Base-by-base conservation (phyloP, 192 early-diverging fungal genomes). In the Dispira simplex region DNA sequence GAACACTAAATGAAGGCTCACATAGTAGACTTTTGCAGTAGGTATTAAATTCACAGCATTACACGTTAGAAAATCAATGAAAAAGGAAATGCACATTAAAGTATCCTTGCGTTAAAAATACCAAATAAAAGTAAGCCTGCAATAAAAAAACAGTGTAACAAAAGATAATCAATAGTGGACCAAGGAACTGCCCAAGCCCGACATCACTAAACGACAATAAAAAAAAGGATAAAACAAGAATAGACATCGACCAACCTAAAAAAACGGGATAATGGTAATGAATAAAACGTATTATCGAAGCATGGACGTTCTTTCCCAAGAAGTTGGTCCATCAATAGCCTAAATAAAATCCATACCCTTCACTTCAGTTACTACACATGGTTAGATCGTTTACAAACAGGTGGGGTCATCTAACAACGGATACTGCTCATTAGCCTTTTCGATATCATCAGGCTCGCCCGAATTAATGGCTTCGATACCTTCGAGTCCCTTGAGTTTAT, bases 401-500 rank as follows among this genome's bases (percentile, higher is more conserved):
- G 59, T 62, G 2, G 28, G 59, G 32, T 62, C 59, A 6, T 62
- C 59, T 18, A 58, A 16, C n/a, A 44, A 39, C 0, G 28, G n/a
- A 20, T 32, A 13, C 16, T 46, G 0, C 11, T 44, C 44, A 21
- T n/a, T 39, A 39, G 32, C 59, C 59, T 62, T 62, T 45, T 62
- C 59, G 59, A 44, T 14, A 44, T 32, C 28, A 8, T n/a, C 18
- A 11, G 59, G 18, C 0, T 62, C 18, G 59, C 32, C 32, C 32
- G 43, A 20, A 9, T n/a, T 46, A 21, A 62, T 32, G 6, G 59
- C 14, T 21, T 62, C 59, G 20, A 62, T n/a, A 25, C 59, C 28
- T 45, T 44, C 59, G n/a, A 62, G 43, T 5, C 59, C 59, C 4
- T 44, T 44, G 4, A 62, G 59, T 45, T 62, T 62, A 14, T 62